Evolutionary conservation across 2,329 filamentous ascomycete genomes (phyloP), one percentile per base, ranked within the genome.

Genomic region (Colletotrichum tanaceti): DNA sequence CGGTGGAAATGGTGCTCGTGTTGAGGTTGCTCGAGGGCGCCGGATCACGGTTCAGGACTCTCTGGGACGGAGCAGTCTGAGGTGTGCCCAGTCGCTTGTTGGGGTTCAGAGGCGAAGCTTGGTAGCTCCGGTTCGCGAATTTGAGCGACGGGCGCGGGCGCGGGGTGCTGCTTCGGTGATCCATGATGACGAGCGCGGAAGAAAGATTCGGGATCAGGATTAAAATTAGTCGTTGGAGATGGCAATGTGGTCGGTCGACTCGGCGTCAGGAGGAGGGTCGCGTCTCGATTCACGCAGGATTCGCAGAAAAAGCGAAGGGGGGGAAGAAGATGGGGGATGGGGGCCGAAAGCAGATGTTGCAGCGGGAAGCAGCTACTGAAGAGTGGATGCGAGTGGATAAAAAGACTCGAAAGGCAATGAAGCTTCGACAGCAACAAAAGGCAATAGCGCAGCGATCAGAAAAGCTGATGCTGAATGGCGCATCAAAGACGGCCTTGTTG

Each of bases 91-190:
- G 71, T 49, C 79, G 79, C 74, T 76, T 81, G 47, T 74, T 73
- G 18, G 73, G 70, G 71, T 71, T 59, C 70, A 73, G 77, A 13
- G 80, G 80, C n/a, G 80, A 81, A 32, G 78, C 77, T 65, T 77
- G 77, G 70, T 78, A 80, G 70, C 75, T 74, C 72, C 81, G 82
- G 74, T 80, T 83, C 67, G 81, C 80, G 71, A 83, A 83, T 35
- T 81, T 79, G 62, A 83, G 75, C 59, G 77, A 78, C 62, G 81
- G 77, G 58, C 80, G 80, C 63, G 81, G 74, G 59, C 75, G 75
- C 47, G 81, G 81, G 28, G 81, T 82, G 74, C 75, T 74, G 62
- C 74, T 76, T 61, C 70, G 71, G 67, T 61, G 63, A 22, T 72
- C 71, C 71, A 72, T 72, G 22, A 53, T 55, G 71, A 52, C 53